Base-by-base conservation (phyloP, 2,329 filamentous ascomycete genomes). In the Fusarium newnesense region DNA sequence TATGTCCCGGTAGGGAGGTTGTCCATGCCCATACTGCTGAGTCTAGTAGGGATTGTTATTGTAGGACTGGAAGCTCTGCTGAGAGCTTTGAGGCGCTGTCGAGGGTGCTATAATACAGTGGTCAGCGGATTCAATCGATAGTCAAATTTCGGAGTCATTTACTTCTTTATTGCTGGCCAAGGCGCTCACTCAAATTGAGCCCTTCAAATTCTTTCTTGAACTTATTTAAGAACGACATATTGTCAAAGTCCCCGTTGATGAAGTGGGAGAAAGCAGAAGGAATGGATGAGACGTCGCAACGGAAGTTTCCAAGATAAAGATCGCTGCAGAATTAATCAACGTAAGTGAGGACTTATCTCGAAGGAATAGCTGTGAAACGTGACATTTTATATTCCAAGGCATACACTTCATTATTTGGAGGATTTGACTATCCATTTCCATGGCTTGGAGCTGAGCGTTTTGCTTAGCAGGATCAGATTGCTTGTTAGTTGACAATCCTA, bases 171-270 rank as follows among this genome's bases (percentile, higher is more conserved):
- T n/a, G n/a, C n/a, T n/a, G n/a, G n/a, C n/a, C n/a, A n/a, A n/a
- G n/a, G n/a, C 65, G 60, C 0, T 68, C 50, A 2, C 62, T 26
- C 18, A 73, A 18, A 19, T 58, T 73, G n/a, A 73, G 63, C 0
- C 62, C 70, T 28, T 74, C 70, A 19, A 74, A 68, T n/a, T 74
- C 67, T 5, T 71, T 70, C 24, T 63, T 74, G 11, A 73, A 73
- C 18, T 74, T 73, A 2, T 71, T 73, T 2, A 73, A 21, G 15
- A 71, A 68, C 2, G 70, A 73, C 71, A 74, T 73, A 4, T 2
- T 66, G 1, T 24, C 4, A 9, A 11, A 5, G 0, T 6, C 19
- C 2, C 0, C 4, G 12, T 26, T 9, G 2, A 21, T 32, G 10
- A 7, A 9, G 9, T 12, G 19, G 2, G 4, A 30, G 12, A 9